Percentiles rank a stretch among this genome's conserved stretches.
phyloP scores from a whole-genome alignment of 1,139 yeast genomes.

The Hansenula lynferdii region DNA sequence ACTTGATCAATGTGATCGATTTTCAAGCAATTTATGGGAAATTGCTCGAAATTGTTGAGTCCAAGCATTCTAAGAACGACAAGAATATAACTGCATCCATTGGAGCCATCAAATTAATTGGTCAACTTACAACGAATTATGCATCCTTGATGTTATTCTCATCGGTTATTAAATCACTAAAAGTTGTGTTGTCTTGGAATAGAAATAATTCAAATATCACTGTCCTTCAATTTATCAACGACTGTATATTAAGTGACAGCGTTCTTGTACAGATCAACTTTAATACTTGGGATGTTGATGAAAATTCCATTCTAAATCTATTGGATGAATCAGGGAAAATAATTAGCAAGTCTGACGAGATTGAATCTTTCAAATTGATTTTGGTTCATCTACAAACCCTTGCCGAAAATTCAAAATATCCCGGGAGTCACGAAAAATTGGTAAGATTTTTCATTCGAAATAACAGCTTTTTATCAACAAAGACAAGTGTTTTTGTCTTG shows the following conservation, averaged over 20 bases:
- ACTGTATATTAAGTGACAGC: constrained; percentile 28
- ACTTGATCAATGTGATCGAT: constrained; percentile 31
- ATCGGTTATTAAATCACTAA: constrained; percentile 26
- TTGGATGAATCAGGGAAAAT: constrained; percentile 10
- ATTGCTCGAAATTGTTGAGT: constrained; percentile 34
- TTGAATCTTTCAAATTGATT: constrained; percentile 32
- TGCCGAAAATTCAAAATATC: constrained; percentile 34
- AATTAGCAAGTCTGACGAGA: constrained; percentile 30
- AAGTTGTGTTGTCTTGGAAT: constrained; percentile 25
- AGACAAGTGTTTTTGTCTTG: constrained; percentile 37
- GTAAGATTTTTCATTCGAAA: constrained; percentile 39
- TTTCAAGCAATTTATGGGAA: constrained; percentile 31
- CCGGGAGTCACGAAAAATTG: constrained; percentile 42
- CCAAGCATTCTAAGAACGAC: constrained; percentile 21
- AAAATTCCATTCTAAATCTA: constrained; percentile 9
- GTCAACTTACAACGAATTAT: constrained; percentile 17
- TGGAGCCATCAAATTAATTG: constrained; percentile 38
- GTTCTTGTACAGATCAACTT: constrained; percentile 19
- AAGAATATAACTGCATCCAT: constrained; percentile 37
- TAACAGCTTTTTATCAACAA: constrained; percentile 33
- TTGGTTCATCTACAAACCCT: constrained; percentile 33
- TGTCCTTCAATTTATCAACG: constrained; percentile 31
- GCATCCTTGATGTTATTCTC: constrained; percentile 13
- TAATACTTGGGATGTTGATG: constrained; percentile 37
- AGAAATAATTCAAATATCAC: constrained; percentile 32